phyloP scores from a whole-genome alignment of 1,284 basidiomycete genomes.

The Boletus semigastroideus region DNA sequence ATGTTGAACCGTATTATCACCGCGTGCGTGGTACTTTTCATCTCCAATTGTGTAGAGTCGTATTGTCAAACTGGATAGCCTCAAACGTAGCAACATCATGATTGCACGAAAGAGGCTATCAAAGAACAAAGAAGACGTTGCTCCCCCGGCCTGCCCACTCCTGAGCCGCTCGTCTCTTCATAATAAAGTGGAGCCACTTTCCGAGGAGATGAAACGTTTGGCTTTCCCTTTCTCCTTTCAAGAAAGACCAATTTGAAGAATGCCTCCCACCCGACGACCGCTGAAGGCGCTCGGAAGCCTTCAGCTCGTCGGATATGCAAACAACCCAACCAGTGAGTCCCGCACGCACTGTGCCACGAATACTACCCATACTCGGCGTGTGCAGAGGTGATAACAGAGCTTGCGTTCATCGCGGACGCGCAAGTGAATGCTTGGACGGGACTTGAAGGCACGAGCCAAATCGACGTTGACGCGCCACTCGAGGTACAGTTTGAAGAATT shows the following conservation, averaged over 20 bases:
- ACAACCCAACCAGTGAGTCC: constrained; percentile 30
- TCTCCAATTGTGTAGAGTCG: not conserved
- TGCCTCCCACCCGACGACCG: constrained; percentile 28
- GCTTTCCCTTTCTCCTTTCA: not conserved
- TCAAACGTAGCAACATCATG: not conserved
- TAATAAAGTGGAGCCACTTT: constrained; percentile 14
- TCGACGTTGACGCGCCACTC: constrained; percentile 11
- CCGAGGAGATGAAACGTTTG: not conserved
- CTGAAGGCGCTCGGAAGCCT: constrained; percentile 25
- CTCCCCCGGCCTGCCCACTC: not conserved
- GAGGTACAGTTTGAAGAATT: constrained; percentile 28
- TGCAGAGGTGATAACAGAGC: constrained; percentile 29
- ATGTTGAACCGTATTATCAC: not conserved
- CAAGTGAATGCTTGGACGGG: not conserved
- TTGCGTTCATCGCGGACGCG: constrained; percentile 26
- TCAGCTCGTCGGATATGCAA: constrained; percentile 21
- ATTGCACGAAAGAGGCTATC: not conserved
- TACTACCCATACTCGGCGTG: not conserved
- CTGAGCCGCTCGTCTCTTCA: not conserved
- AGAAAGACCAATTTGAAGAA: constrained; percentile 3
- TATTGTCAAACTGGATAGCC: constrained; percentile 19
- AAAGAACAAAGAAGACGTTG: not conserved
- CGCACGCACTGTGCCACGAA: not conserved
- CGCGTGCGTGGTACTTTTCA: not conserved
- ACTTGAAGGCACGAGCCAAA: not conserved